These are phyloP conservation scores for Aegilops bicornis DNA, from an alignment of 176 grass and related monocot species.

Conservation along the genomic window DNA sequence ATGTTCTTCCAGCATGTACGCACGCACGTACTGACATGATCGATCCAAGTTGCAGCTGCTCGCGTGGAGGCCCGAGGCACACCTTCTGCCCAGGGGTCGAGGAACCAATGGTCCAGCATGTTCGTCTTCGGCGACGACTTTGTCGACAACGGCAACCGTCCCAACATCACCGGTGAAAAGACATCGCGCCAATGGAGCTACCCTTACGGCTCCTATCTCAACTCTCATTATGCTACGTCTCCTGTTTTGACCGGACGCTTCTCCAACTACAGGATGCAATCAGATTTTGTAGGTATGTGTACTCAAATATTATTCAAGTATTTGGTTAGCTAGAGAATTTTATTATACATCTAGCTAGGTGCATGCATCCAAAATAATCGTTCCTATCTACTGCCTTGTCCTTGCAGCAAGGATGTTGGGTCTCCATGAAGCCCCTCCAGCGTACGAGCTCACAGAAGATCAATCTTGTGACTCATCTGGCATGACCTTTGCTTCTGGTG, in stretches of 20 bases:
- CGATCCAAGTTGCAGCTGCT: not conserved
- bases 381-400: not conserved
- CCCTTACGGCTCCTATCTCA: not conserved
- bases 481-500: conserved; percentile 54
- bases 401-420: conserved; percentile 29
- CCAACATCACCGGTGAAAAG: not conserved
- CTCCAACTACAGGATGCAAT: not conserved
- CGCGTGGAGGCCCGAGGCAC: not conserved
- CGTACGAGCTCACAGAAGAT: not conserved
- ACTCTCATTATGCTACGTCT: not conserved
- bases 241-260: not conserved
- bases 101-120: not conserved
- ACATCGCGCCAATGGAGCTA: not conserved
- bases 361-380: too few relatives aligned
- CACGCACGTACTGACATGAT: not conserved
- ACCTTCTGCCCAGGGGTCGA: not conserved
- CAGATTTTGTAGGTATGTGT: not conserved
- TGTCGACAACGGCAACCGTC: not conserved
- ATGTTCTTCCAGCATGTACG: too few relatives aligned
- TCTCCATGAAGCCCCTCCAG: not conserved
- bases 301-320: too few relatives aligned
- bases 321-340: too few relatives aligned
- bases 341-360: too few relatives aligned
- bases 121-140: conserved; percentile 11
- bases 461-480: not conserved